Evolutionary conservation across 768 basidiomycete species (phyloP).

Genomic region (Clitopilus hobsonii): DNA sequence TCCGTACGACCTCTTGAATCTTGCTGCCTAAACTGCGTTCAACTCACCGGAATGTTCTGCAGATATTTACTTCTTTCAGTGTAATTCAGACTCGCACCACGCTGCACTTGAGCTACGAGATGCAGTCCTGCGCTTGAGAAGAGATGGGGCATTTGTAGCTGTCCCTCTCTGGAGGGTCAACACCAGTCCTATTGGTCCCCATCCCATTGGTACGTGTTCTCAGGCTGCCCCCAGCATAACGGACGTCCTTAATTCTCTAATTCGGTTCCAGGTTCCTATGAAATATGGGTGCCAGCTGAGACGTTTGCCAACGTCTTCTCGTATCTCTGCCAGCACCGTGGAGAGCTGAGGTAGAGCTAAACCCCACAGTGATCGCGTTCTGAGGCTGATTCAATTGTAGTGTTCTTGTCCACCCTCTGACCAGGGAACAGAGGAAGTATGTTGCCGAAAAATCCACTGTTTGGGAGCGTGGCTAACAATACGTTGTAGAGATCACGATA

Average conservation of each 20-base stretch:
- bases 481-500: constrained; percentile 57
- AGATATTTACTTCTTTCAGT: constrained; percentile 82
- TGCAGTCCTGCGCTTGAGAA: constrained; percentile 63
- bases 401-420: constrained; percentile 71
- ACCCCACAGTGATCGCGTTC: no score
- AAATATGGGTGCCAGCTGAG: constrained; percentile 75
- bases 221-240: no score
- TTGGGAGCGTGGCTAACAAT: not conserved
- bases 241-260: no score
- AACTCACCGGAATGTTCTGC: not conserved
- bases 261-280: constrained; percentile 58
- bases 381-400: no score
- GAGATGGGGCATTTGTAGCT: constrained; percentile 76
- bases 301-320: constrained; percentile 76
- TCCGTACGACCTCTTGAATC: constrained; percentile 44
- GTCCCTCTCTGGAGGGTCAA: constrained; percentile 75
- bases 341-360: constrained; percentile 69
- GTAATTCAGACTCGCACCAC: constrained; percentile 54
- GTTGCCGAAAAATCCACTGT: constrained; percentile 13
- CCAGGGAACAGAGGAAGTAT: constrained; percentile 59
- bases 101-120: constrained; percentile 67
- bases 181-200: constrained; percentile 63
- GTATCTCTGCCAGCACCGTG: constrained; percentile 65
- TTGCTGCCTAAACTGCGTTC: not conserved
- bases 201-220: constrained; percentile 61